phyloP scores from a whole-genome alignment of 1,284 basidiomycete species.

The Lentinula novae-zelandiae region DNA sequence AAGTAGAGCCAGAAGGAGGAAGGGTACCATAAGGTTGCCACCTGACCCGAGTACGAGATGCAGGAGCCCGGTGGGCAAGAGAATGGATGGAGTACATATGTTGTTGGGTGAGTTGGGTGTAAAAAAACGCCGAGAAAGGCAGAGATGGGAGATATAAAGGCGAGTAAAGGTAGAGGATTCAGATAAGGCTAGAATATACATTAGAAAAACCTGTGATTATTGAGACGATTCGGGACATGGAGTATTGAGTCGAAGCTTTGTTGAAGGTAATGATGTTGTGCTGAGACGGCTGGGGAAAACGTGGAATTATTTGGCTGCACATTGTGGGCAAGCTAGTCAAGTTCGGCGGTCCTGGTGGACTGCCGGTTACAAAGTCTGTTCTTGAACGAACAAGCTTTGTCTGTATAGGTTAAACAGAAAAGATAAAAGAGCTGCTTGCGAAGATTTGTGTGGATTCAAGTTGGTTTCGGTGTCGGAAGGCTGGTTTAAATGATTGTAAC shows the following conservation, averaged over 20 bases:
- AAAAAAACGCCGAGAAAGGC: slow-evolving; percentile 18
- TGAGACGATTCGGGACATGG: slow-evolving; percentile 15
- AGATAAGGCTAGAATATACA: slow-evolving; percentile 30
- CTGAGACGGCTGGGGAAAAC: slow-evolving; percentile 23
- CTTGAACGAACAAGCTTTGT: slow-evolving; percentile 26
- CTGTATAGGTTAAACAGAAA: not conserved
- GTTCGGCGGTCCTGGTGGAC: slow-evolving; percentile 34
- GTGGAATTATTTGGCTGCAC: slow-evolving; percentile 26
- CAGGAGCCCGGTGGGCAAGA: slow-evolving; percentile 64
- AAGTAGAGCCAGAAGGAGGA: slow-evolving; percentile 31
- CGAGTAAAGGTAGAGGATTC: slow-evolving; percentile 22
- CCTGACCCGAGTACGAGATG: slow-evolving; percentile 59
- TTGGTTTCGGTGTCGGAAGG: not conserved
- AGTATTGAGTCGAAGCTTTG: not conserved
- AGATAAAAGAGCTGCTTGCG: not conserved
- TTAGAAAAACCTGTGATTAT: slow-evolving; percentile 23
- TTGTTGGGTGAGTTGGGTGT: slow-evolving; percentile 23
- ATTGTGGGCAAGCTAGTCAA: slow-evolving; percentile 31
- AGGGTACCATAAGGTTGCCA: slow-evolving; percentile 69
- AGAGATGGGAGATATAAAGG: slow-evolving; percentile 16
- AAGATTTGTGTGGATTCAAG: not conserved
- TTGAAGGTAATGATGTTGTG: not conserved
- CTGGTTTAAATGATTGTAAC: not conserved
- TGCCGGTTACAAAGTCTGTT: slow-evolving; percentile 33
- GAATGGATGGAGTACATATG: slow-evolving; percentile 58